A percentile compares a stretch with the other conserved stretches of the same genome.
Conservation (phyloP, 257 asterid species). For the Agastache rugosa region DNA sequence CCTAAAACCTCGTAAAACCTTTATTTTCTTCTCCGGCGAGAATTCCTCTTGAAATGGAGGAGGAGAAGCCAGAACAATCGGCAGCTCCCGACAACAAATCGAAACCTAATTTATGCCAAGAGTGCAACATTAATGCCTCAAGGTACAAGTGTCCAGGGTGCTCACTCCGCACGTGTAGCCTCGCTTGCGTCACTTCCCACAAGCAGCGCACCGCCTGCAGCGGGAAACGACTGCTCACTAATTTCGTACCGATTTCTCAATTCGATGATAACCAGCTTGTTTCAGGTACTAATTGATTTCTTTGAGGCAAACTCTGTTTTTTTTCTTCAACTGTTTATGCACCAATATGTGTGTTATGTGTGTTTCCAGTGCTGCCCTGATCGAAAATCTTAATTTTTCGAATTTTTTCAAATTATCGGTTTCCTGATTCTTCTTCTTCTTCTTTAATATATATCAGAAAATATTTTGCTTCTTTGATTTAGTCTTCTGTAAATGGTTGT, state of each 20-base stretch:
- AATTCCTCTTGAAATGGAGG: conserved; percentile 20
- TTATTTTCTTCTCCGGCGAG: background rate
- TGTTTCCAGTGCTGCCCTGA: background rate
- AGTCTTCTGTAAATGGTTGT: background rate
- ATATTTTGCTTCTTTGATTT: too few relatives aligned
- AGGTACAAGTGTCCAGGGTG: conserved; percentile 96
- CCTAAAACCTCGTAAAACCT: conserved; percentile 30
- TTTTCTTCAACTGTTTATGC: background rate
- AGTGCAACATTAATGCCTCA: conserved; percentile 69
- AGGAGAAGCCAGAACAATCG: conserved; percentile 38
- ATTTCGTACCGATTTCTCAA: conserved; percentile 65
- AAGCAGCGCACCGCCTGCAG: conserved; percentile 76
- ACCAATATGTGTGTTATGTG: background rate
- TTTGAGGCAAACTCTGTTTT: background rate
- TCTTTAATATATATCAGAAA: background rate
- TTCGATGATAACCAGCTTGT: conserved; percentile 75
- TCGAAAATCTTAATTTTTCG: background rate
- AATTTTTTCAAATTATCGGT: background rate
- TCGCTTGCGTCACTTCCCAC: conserved; percentile 88
- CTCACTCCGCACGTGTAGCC: conserved; percentile 85
- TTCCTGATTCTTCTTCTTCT: background rate
- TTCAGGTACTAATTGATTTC: conserved; percentile 52
- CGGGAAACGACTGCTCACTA: conserved; percentile 63
- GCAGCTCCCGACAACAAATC: conserved; percentile 28
- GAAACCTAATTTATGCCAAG: conserved; percentile 57